phyloP scores from a whole-genome alignment of 805 yeast genomes.

The Yarrowia sp. region DNA sequence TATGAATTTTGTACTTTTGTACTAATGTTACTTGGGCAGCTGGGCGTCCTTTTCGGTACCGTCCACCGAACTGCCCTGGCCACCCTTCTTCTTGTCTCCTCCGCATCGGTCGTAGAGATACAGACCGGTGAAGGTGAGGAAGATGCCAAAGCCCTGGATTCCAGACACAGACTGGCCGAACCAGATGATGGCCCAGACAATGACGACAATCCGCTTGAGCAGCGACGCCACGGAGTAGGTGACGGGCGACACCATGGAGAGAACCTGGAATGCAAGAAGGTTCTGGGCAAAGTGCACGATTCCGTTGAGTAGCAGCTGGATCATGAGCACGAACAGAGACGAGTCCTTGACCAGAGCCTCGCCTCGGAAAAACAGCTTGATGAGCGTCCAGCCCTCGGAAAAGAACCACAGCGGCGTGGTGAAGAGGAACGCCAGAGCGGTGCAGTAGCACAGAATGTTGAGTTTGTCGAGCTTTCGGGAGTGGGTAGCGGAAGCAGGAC shows the following conservation, averaged over 20 bases:
- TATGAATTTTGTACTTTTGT: background rate
- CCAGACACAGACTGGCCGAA: conserved; percentile 56
- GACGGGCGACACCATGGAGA: conserved; percentile 82
- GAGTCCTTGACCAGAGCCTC: conserved; percentile 28
- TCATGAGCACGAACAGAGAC: conserved; percentile 18
- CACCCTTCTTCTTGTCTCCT: conserved; percentile 46
- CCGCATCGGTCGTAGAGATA: conserved; percentile 55
- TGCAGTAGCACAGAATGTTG: conserved; percentile 80
- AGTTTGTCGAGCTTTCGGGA: conserved; percentile 72
- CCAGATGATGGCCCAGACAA: conserved; percentile 75
- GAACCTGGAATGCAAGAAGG: conserved; percentile 76
- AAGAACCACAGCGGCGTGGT: conserved; percentile 77
- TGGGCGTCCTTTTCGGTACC: conserved; percentile 35
- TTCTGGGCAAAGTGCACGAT: conserved; percentile 81
- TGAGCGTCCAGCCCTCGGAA: conserved; percentile 57
- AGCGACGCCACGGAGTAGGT: conserved; percentile 86
- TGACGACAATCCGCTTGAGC: conserved; percentile 86
- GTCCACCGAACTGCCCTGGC: conserved; percentile 32
- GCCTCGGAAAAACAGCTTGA: conserved; percentile 40
- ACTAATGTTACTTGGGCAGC: conserved; percentile 42
- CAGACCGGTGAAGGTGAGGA: conserved; percentile 53
- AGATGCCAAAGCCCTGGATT: conserved; percentile 54
- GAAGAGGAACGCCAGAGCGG: conserved; percentile 70
- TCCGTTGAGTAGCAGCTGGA: conserved; percentile 67
- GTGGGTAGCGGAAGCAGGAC: conserved; percentile 27